Percentiles rank a stretch among this genome's conserved stretches.
These are phyloP conservation scores for Nitzschia putrida DNA, from an alignment of 108 stramenopile genomes.

Conservation along the genomic window DNA sequence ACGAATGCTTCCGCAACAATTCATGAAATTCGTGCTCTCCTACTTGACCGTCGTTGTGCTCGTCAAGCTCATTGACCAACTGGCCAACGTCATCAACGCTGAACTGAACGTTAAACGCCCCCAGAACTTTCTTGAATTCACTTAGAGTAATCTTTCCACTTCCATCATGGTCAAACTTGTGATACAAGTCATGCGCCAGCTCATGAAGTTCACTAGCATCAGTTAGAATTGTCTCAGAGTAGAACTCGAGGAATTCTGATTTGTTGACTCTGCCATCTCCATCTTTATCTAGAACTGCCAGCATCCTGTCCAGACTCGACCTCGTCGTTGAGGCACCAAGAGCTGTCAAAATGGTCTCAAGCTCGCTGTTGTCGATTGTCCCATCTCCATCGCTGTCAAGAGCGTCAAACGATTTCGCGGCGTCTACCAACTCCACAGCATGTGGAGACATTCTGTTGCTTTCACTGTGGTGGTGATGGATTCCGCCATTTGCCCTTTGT, in stretches of 20 bases:
- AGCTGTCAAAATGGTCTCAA: slow-evolving; percentile 28
- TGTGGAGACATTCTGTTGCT: no score
- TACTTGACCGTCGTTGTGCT: slow-evolving; percentile 42
- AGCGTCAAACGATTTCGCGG: slow-evolving; percentile 44
- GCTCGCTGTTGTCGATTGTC: slow-evolving; percentile 31
- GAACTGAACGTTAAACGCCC: slow-evolving; percentile 36
- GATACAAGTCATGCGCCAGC: slow-evolving; percentile 44
- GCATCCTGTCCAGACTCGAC: slow-evolving; percentile 17
- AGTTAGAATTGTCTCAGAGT: slow-evolving; percentile 5
- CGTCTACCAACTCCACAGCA: slow-evolving; percentile 15
- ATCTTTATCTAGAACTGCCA: slow-evolving; percentile 43
- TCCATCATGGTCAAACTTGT: slow-evolving; percentile 45
- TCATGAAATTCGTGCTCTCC: slow-evolving; percentile 46
- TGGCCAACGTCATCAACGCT: slow-evolving; percentile 45
- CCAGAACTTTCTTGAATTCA: slow-evolving; percentile 51
- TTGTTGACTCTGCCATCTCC: slow-evolving; percentile 37
- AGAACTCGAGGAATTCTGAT: slow-evolving; percentile 45
- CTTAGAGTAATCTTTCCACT: slow-evolving; percentile 42
- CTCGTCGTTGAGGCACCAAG: slow-evolving; percentile 30
- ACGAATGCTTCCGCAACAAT: not conserved
- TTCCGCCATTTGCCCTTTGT: slow-evolving; percentile 4
- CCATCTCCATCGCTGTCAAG: slow-evolving; percentile 47
- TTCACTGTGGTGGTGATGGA: no score
- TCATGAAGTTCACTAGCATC: slow-evolving; percentile 22
- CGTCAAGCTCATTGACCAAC: slow-evolving; percentile 55